Evolutionary conservation across 2,329 filamentous ascomycete species (phyloP).

Genomic region (Trichocomaceae sp.): DNA sequence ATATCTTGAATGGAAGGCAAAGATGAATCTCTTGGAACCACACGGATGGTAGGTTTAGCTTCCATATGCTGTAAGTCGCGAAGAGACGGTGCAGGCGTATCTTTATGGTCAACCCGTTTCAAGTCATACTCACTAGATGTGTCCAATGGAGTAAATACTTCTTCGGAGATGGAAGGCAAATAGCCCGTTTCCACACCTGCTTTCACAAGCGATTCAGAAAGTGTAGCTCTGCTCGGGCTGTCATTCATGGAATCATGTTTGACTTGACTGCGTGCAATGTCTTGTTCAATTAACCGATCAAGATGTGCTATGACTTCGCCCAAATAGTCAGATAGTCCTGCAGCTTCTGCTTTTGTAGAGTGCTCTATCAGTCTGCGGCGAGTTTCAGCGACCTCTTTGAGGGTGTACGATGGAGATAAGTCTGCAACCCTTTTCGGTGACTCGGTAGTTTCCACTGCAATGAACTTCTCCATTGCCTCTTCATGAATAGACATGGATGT

Average conservation of each 20-base stretch:
- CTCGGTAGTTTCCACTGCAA: background rate
- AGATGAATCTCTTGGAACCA: constrained; percentile 48
- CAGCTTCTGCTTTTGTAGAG: constrained; percentile 39
- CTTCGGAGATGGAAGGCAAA: constrained; percentile 49
- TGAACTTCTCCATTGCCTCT: constrained; percentile 7
- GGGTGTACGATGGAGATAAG: constrained; percentile 44
- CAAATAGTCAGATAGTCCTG: constrained; percentile 45
- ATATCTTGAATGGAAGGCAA: constrained; percentile 38
- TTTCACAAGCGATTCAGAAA: constrained; percentile 18
- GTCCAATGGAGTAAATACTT: constrained; percentile 24
- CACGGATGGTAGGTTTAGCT: constrained; percentile 46
- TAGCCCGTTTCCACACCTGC: constrained; percentile 18
- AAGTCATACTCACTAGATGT: constrained; percentile 13
- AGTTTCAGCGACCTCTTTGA: constrained; percentile 52
- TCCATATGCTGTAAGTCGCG: constrained; percentile 15
- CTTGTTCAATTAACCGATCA: constrained; percentile 49
- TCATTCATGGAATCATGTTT: constrained; percentile 5
- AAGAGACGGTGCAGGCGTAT: constrained; percentile 8
- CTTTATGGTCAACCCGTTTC: constrained; percentile 10
- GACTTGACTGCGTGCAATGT: constrained; percentile 17
- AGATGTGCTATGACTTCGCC: constrained; percentile 56
- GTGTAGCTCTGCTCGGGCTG: constrained; percentile 3
- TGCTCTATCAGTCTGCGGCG: constrained; percentile 51
- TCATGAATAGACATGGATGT: constrained; percentile 37
- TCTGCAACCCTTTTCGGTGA: constrained; percentile 14